Base-by-base conservation (phyloP, 2,329 filamentous ascomycete species). In the Rhytidhysteron rufulum region DNA sequence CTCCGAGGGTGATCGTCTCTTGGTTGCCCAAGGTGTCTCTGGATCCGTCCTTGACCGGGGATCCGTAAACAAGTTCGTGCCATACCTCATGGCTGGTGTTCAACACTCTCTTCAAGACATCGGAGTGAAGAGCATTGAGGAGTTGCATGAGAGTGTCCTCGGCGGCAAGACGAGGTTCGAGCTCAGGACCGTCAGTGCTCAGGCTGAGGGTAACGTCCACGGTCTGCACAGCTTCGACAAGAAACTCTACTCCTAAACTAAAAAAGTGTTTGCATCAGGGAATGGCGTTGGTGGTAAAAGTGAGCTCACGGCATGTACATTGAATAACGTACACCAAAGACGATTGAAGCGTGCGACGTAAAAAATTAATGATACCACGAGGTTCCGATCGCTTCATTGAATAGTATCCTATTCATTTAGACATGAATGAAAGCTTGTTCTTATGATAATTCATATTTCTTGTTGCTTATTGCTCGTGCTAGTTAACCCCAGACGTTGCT, bases 21-120 rank as follows among this genome's bases (percentile, higher is more conserved):
- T 98, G 34, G 93, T 98, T 56, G 93, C 93, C 16, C 93, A 98
- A 73, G 93, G 93, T 73, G 93, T 98, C 20, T 90, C 88, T 46
- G 93, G 90, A 50, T 79, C 84, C 39, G 86, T 91, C 39, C 83
- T 86, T 37, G 85, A 91, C 71, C 77, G 86, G 62, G 86, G 86
- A 33, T 94, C 88, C 29, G 80, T 98, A 65, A 88, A 80, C 67
- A 96, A 95, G 73, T 98, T 98, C 62, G 79, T 97, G 45, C 93
- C 93, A 33, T 98, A 98, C 72, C 82, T 98, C 29, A 83, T 91
- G 54, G 89, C 93, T 35, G 94, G 93, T 66, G 78, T 98, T 51
- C 95, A 97, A 78, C 93, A 98, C 78, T 95, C 88, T 46, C 79
- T 98, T 69, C 93, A 98, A 73, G 93, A 98, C 63, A 89, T 90